phyloP scores from a whole-genome alignment of 305 asterid species.

The Nicotiana rustica region DNA sequence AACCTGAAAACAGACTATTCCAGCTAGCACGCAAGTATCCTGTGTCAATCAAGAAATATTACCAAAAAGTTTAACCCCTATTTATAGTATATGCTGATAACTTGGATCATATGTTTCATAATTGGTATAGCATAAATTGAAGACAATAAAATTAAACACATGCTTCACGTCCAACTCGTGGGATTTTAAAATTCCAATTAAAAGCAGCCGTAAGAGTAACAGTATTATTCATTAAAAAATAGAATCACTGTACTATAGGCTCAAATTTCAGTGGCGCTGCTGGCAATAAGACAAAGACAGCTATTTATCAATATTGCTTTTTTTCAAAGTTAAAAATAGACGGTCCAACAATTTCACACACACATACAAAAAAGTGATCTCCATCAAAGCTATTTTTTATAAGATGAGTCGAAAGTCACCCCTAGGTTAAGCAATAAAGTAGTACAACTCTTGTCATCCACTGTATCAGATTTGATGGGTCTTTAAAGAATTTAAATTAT shows the following conservation, averaged over 20 bases:
- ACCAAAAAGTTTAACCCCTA: not conserved
- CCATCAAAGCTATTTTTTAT: not conserved
- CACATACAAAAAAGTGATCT: not conserved
- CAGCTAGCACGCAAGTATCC: not conserved
- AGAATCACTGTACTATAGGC: not conserved
- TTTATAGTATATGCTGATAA: not conserved
- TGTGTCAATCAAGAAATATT: constrained; percentile 8
- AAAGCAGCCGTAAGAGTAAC: constrained; percentile 22
- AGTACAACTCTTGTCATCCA: not conserved
- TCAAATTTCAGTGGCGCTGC: not conserved
- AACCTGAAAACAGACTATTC: not conserved
- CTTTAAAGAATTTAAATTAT: not conserved
- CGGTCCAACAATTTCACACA: not conserved
- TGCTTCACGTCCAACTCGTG: constrained; percentile 14
- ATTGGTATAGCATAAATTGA: not conserved
- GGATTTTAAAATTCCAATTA: not conserved
- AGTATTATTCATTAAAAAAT: not conserved
- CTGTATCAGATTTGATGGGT: not conserved
- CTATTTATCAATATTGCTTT: constrained; percentile 15
- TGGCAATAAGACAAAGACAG: not conserved
- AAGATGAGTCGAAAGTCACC: not conserved
- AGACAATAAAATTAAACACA: not conserved
- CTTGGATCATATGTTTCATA: not conserved
- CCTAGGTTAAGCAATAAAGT: not conserved
- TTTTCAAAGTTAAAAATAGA: not conserved